phyloP scores from a whole-genome alignment of 192 early-diverging fungal genomes.

The Martensiomyces pterosporus region DNA sequence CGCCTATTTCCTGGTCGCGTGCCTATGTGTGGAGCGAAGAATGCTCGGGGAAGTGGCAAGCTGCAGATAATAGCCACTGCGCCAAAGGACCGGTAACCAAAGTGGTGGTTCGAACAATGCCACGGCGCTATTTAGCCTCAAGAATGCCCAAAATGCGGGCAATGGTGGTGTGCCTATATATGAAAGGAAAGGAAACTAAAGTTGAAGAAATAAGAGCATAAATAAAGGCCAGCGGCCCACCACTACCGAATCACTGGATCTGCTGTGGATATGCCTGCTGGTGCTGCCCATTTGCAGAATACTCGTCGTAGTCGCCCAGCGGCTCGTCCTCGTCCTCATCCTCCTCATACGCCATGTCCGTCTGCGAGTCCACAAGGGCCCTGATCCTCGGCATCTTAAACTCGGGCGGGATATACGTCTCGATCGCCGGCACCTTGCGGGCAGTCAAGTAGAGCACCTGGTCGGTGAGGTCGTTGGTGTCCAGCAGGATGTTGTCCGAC shows the following conservation, averaged over 20 bases:
- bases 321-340: conserved; percentile 17
- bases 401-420: conserved; percentile 70
- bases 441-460: conserved; percentile 59
- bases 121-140: no score
- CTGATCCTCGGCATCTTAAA: conserved; percentile 48
- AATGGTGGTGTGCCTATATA: no score
- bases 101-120: no score
- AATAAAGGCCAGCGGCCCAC: background rate
- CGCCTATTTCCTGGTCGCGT: no score
- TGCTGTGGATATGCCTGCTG: conserved; percentile 5
- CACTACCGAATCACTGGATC: background rate
- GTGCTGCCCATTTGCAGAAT: conserved; percentile 3
- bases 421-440: conserved; percentile 62
- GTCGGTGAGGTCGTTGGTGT: conserved; percentile 63
- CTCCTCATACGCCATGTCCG: conserved; percentile 41
- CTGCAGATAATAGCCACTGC: no score
- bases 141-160: no score
- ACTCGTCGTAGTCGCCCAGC: conserved; percentile 10
- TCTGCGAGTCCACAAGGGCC: conserved; percentile 46
- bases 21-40: no score
- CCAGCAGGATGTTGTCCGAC: conserved; percentile 83
- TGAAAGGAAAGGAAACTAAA: no score
- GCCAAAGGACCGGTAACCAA: no score
- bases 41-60: no score
- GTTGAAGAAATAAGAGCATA: background rate